phyloP scores from a whole-genome alignment of 1,139 yeast genomes.

The Torulaspora pretoriensis region DNA sequence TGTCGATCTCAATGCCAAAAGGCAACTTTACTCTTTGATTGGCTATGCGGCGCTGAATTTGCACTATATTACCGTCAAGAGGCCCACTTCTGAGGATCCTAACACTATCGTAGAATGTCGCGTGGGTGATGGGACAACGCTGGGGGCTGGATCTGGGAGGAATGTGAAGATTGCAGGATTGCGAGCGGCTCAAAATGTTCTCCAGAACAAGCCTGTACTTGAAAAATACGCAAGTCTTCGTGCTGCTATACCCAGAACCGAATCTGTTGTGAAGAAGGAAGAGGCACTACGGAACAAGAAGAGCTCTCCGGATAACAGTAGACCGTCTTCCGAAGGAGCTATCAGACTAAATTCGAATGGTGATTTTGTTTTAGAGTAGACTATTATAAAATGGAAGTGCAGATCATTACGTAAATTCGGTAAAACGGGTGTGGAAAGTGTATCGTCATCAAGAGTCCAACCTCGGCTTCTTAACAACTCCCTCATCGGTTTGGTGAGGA shows the following conservation, averaged over 20 bases:
- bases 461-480: slow-evolving; percentile 8
- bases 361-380: slow-evolving; percentile 4
- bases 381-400: background rate
- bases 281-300: slow-evolving; percentile 10
- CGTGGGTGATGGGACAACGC: slow-evolving; percentile 55
- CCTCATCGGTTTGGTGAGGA: background rate
- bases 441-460: background rate
- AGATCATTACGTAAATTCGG: background rate
- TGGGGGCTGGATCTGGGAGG: slow-evolving; percentile 62
- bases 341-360: slow-evolving; percentile 4
- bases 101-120: slow-evolving; percentile 60
- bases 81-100: slow-evolving; percentile 48
- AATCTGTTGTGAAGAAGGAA: slow-evolving; percentile 34
- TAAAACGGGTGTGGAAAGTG: background rate
- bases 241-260: slow-evolving; percentile 57
- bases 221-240: slow-evolving; percentile 62
- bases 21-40: slow-evolving; percentile 69
- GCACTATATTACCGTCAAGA: slow-evolving; percentile 53
- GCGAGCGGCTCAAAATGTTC: slow-evolving; percentile 67
- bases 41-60: slow-evolving; percentile 73
- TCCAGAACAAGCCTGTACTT: slow-evolving; percentile 53
- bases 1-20: slow-evolving; percentile 46
- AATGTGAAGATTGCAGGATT: slow-evolving; percentile 64
- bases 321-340: background rate
- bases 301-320: no score